Base-by-base conservation (phyloP, 2,329 filamentous ascomycete species). In the Alternaria brassicicola region DNA sequence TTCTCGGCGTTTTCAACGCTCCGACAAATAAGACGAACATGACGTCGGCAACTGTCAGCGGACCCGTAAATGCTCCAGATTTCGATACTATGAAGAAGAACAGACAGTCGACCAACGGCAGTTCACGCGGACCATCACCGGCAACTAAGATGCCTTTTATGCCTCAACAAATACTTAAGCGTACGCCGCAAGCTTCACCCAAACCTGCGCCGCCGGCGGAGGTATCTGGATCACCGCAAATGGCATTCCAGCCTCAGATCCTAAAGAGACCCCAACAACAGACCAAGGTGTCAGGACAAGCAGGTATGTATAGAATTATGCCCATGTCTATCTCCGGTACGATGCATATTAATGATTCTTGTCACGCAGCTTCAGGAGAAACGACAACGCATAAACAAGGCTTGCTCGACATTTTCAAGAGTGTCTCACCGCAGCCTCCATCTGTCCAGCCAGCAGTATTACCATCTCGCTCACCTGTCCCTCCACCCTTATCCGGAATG, bases 61-160 rank as follows among this genome's bases (percentile, higher is more conserved):
- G 77, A n/a, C 78, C 78, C 3, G 66, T 79, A n/a, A 78, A 79
- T 45, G 76, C 72, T 1, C 78, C 78, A 3, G 76, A 79, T 38
- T 79, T 79, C 43, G 73, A 77, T 2, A 78, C 76, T 2, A 66
- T 79, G 33, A 75, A 71, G 55, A 73, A 74, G 55, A 67, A 72
- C 36, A 64, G 65, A 23, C 71, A 71, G 21, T 52, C 62, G 13
- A 30, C 57, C 7, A 66, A 71, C 48, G 65, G 65, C 8, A 63
- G 63, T 52, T 72, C 70, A 33, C 69, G 72, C 17, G 69, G 72
- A 13, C 64, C 67, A 15, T 76, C 74, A 6, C 73, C 74, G 19
- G 60, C 65, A 4, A 62, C 56, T 9, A 64, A 67, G 28, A 63
- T 63, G 60, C 62, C 56, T n/a, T 73, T 73, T 28, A 57, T 72